Evolutionary conservation across 352 stramenopile species (phyloP), one percentile per base, ranked within the genome.

Genomic region (Phytophthora pseudosyringae): DNA sequence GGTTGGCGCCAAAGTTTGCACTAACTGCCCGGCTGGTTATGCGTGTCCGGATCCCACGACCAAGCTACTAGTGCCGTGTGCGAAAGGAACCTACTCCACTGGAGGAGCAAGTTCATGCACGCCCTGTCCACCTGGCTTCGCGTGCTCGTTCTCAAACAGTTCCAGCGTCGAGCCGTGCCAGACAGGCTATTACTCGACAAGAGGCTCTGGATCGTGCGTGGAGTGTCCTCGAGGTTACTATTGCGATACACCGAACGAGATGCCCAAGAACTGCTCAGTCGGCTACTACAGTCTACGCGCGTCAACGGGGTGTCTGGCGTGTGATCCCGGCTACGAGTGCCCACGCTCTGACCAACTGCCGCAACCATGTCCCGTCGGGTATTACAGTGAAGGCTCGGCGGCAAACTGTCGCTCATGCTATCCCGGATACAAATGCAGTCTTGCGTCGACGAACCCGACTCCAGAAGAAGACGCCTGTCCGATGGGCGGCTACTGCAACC

Each of bases 401-500:
- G 69, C 83, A 13, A 94, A 90, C 44, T 95, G 88, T 39, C 70
- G 72, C 1, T 64, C 71, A 1, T 95, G 88, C 32, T 65, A 68
- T 31, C 86, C 85, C 16, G 88, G 88, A 15, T 95, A 93, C 71
- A 91, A 88, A 52, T 95, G 88, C 54, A 73, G 81, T 4, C 75
- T 92, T 28, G 93, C 87, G 9, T 94, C 90, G 1, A 92, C 74
- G 25, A 83, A 60, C 16, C 80, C 93, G 29, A 95, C 89, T n/a
- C 90, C 92, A 31, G 74, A 72, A 11, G 62, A 88, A 45, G 89
- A 91, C 44, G 89, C 90, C n/a, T 98, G 91, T 50, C 86, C 86
- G 0, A 91, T 96, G 67, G 91, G 91, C 3, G 88, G 86, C 6
- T 97, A 96, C 46, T 97, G 90, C 63, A 96, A 95, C 55, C 89